Evolutionary conservation across 306 rosid genomes (phyloP).

Genomic region (Vicia sativa): DNA sequence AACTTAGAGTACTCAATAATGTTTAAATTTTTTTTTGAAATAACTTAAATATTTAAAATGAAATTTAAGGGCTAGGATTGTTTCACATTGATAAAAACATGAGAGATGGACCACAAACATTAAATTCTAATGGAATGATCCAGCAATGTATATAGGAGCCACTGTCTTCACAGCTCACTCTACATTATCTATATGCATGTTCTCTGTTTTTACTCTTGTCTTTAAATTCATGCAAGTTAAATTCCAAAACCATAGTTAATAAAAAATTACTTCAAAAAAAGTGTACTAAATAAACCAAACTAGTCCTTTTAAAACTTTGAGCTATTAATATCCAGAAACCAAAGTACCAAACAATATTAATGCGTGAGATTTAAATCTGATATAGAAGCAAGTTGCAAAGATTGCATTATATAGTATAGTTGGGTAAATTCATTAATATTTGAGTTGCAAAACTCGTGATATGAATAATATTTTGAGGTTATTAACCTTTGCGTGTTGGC

Average conservation of each 20-base stretch:
- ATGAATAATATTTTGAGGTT: conserved; percentile 37
- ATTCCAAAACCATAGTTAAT: not conserved
- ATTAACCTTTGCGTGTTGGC: conserved; percentile 13
- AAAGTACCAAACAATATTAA: not conserved
- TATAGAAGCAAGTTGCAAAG: conserved; percentile 9
- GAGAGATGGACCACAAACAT: not conserved
- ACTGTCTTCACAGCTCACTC: conserved; percentile 5
- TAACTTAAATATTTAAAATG: too few relatives aligned
- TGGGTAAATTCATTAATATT: conserved; percentile 37
- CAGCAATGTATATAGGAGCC: conserved; percentile 6
- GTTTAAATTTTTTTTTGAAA: too few relatives aligned
- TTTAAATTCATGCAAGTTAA: not conserved
- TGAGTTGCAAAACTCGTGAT: conserved; percentile 39
- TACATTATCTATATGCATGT: not conserved
- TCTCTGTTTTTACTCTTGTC: not conserved
- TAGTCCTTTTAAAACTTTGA: not conserved
- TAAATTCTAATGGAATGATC: not conserved
- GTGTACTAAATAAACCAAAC: not conserved
- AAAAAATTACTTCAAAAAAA: not conserved
- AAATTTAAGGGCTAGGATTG: too few relatives aligned
- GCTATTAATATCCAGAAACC: not conserved
- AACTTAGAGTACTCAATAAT: too few relatives aligned
- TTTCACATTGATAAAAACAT: too few relatives aligned
- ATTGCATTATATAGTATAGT: conserved; percentile 18
- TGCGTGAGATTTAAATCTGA: not conserved